Evolutionary conservation across 1,284 basidiomycete genomes (phyloP).

Genomic region (Paramarasmius palmivorus): DNA sequence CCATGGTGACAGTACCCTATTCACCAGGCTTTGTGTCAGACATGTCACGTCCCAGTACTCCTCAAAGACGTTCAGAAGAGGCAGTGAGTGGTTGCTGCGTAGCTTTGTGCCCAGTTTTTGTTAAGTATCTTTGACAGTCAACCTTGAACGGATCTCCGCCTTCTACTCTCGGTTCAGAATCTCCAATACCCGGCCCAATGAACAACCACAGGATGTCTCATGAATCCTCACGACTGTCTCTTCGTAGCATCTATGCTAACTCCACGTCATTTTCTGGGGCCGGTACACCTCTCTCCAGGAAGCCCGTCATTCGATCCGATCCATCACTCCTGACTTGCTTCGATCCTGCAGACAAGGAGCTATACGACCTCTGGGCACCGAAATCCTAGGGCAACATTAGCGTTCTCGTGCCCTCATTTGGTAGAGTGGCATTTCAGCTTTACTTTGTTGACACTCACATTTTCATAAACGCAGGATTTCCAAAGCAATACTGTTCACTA

Average conservation of each 20-base stretch:
- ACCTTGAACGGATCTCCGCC: constrained; percentile 28
- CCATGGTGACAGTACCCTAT: too few species aligned
- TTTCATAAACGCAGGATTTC: too few species aligned
- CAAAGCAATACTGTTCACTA: too few species aligned
- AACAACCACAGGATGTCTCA: constrained; percentile 2
- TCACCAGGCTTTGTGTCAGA: too few species aligned
- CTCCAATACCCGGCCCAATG: constrained; percentile 10
- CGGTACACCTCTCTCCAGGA: constrained; percentile 30
- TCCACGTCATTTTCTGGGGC: constrained; percentile 8
- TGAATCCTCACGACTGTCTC: constrained; percentile 28
- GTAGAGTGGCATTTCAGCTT: neutral
- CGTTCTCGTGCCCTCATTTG: neutral
- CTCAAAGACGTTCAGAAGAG: too few species aligned
- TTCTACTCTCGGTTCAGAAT: constrained; percentile 32
- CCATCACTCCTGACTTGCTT: constrained; percentile 68
- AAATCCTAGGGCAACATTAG: constrained; percentile 20
- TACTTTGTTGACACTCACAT: too few species aligned
- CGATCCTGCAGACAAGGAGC: constrained; percentile 67
- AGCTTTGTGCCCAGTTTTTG: too few species aligned
- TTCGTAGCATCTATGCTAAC: constrained; percentile 24
- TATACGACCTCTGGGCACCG: constrained; percentile 75
- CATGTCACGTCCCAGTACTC: too few species aligned
- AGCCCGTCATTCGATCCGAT: constrained; percentile 57
- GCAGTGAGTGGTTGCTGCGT: too few species aligned
- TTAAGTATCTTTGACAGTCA: constrained; percentile 9